Percentiles rank a stretch among this genome's conserved stretches.
Evolutionary conservation across 2,329 filamentous ascomycete genomes (phyloP).

Genomic region (Paracoccidioides lutzii): DNA sequence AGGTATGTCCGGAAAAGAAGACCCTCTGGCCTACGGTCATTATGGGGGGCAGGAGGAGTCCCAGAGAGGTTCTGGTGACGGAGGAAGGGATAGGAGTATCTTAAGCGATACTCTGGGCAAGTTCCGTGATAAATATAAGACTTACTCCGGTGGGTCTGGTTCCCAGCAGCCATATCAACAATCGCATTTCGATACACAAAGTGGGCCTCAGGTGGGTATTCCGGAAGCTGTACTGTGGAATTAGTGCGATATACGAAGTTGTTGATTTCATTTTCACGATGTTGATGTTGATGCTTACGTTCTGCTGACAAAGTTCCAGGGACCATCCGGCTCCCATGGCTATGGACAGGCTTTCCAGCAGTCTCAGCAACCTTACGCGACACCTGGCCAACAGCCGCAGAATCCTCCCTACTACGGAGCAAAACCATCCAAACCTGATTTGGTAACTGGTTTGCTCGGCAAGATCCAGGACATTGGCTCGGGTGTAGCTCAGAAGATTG

Average conservation of each 20-base stretch:
- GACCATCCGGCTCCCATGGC: slow-evolving; percentile 8
- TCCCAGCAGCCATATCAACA: slow-evolving; percentile 6
- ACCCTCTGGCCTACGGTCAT: slow-evolving; percentile 44
- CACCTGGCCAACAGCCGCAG: slow-evolving; percentile 15
- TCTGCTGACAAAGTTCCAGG: slow-evolving; percentile 9
- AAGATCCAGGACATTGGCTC: slow-evolving; percentile 42
- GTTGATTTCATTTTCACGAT: background rate
- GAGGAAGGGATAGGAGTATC: slow-evolving; percentile 34
- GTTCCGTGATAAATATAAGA: slow-evolving; percentile 29
- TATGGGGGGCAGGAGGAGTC: slow-evolving; percentile 30
- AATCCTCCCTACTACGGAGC: slow-evolving; percentile 21
- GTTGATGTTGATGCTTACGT: too few species aligned
- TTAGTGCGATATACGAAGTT: background rate
- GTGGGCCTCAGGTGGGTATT: slow-evolving; percentile 3
- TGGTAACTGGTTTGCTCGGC: slow-evolving; percentile 38
- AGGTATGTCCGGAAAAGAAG: slow-evolving; percentile 32
- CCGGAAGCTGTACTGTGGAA: background rate
- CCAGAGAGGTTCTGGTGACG: slow-evolving; percentile 15
- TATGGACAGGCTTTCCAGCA: slow-evolving; percentile 6
- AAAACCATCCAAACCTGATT: slow-evolving; percentile 23
- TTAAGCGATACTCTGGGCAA: slow-evolving; percentile 41
- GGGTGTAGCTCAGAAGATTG: slow-evolving; percentile 39
- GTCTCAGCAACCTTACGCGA: slow-evolving; percentile 1
- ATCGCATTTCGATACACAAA: slow-evolving; percentile 5
- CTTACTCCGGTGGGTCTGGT: background rate